These are phyloP conservation scores for Podaxis mareebaensis DNA, from an alignment of 768 basidiomycete species.

Conservation along the genomic window DNA sequence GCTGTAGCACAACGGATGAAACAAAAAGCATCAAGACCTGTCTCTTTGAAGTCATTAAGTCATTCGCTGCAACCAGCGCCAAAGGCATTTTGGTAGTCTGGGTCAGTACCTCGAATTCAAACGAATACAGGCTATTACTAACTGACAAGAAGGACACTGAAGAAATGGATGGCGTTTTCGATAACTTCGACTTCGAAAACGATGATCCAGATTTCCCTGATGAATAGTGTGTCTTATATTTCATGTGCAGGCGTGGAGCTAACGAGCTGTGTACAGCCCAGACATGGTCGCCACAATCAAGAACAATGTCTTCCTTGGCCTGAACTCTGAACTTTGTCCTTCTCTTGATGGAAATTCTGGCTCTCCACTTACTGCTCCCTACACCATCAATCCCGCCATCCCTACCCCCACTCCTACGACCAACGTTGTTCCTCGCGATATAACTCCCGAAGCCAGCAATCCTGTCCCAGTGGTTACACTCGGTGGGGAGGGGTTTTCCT, in stretches of 20 bases:
- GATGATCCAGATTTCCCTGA: constrained; percentile 13
- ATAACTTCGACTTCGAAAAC: constrained; percentile 17
- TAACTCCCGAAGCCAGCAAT: not conserved
- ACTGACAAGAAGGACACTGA: constrained; percentile 1
- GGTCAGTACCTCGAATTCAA: constrained; percentile 3
- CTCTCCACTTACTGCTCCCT: not conserved
- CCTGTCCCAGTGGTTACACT: not conserved
- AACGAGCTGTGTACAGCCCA: not conserved
- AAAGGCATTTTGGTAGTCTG: constrained; percentile 14
- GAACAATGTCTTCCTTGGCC: constrained; percentile 3
- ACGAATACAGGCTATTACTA: not conserved
- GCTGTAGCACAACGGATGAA: not conserved
- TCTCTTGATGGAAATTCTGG: not conserved
- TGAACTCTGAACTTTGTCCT: not conserved
- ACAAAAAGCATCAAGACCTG: constrained; percentile 9
- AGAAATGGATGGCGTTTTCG: constrained; percentile 13
- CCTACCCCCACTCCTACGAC: not conserved
- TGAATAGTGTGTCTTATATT: not conserved
- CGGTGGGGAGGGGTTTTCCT: not conserved
- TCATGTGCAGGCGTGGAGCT: not conserved
- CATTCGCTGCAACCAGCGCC: constrained; percentile 12
- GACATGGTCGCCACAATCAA: constrained; percentile 15
- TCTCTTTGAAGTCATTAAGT: constrained; percentile 11
- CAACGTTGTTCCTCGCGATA: not conserved
- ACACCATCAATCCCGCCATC: not conserved